phyloP scores from a whole-genome alignment of 2,329 filamentous ascomycete genomes.

The Talaromyces sp. region DNA sequence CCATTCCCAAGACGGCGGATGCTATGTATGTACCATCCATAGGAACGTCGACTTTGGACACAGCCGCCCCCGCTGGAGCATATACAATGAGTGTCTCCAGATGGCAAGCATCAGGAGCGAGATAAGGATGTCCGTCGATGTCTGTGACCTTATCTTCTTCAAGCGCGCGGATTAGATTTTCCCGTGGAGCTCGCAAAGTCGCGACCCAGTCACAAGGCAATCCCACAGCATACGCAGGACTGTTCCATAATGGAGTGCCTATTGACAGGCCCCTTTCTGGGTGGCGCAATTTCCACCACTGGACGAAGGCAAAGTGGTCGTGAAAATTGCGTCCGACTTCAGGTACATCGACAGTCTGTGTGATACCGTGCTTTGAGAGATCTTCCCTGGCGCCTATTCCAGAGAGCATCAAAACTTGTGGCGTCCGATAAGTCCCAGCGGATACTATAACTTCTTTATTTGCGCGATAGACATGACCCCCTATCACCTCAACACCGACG shows the following conservation, averaged over 20 bases:
- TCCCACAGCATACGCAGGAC: slow-evolving; percentile 38
- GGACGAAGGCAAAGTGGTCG: slow-evolving; percentile 28
- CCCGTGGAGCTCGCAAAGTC: slow-evolving; percentile 26
- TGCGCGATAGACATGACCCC: slow-evolving; percentile 24
- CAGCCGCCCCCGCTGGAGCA: slow-evolving; percentile 22
- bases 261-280: slow-evolving; percentile 37
- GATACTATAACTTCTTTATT: slow-evolving; percentile 32
- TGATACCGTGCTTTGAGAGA: slow-evolving; percentile 34
- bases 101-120: slow-evolving; percentile 9
- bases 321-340: slow-evolving; percentile 28
- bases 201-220: slow-evolving; percentile 40
- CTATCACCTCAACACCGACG: slow-evolving; percentile 26
- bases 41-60: slow-evolving; percentile 14
- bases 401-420: slow-evolving; percentile 35
- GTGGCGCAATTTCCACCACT: slow-evolving; percentile 32
- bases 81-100: slow-evolving; percentile 27
- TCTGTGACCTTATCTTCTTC: background rate
- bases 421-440: slow-evolving; percentile 32
- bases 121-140: background rate
- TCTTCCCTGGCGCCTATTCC: slow-evolving; percentile 31
- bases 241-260: slow-evolving; percentile 33
- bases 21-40: slow-evolving; percentile 26
- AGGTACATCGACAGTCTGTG: slow-evolving; percentile 20
- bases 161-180: background rate
- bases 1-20: slow-evolving; percentile 22